Evolutionary conservation across 2,329 filamentous ascomycete species (phyloP), one percentile per base, ranked within the genome.

Genomic region (Verruconis gallopava): DNA sequence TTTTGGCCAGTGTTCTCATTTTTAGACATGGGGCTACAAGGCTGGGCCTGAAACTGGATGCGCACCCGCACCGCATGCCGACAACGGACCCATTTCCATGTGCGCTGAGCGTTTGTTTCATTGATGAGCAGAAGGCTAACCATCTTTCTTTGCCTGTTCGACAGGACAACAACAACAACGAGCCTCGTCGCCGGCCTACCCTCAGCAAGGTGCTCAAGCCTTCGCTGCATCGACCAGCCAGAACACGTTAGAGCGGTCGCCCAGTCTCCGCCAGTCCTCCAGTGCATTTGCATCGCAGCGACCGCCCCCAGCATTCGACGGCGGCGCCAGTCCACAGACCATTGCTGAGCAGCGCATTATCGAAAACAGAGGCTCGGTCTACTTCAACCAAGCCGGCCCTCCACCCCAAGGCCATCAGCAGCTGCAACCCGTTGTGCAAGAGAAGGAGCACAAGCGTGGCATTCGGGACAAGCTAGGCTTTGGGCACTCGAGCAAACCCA

Each of bases 371-470:
- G 19, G 15, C 15, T 42, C 40, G 4, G 30, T 21, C 9, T 34
- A 30, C 3, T 30, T 30, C 25, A 30, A 30, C 25, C 6, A 30
- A 9, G n/a, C n/a, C n/a, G n/a, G n/a, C n/a, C 45, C 38, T 47
- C 44, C 46, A 43, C 40, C 36, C 50, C 53, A 47, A 44, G 50
- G 25, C 47, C 53, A 14, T 48, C 52, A 21, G 3, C 21, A 22
- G n/a, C 42, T 25, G 5, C 41, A 43, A 18, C 20, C 37, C 12
- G 17, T 19, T 9, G 34, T 33, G 18, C 22, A 45, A 38, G 37
- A 33, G 38, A 32, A 38, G 42, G 25, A 30, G 25, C n/a, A n/a
- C n/a, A 46, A 43, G 25, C 20, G 55, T 57, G 5, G 56, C 59
- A 34, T 44, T 30, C 18, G 35, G 12, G 41, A 42, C 52, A 21